Evolutionary conservation across 2,329 filamentous ascomycete genomes (phyloP).

Genomic region (Trichoderma koningiopsis): DNA sequence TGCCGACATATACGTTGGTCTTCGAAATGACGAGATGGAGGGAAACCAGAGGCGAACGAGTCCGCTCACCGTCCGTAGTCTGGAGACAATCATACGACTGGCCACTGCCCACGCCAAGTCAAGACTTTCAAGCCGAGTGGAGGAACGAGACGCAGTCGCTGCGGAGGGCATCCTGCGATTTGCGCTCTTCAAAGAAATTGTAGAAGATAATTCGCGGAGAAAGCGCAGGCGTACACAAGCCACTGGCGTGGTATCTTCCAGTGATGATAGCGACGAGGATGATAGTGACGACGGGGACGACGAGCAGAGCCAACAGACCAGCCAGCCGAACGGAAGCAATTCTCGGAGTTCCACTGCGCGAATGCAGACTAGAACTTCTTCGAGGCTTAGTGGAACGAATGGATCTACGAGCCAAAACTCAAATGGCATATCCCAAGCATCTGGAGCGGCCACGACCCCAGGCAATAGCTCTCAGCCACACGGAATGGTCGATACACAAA

Average conservation of each 20-base stretch:
- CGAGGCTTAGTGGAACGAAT: conserved; percentile 37
- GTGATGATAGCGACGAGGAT: conserved; percentile 60
- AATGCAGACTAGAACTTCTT: conserved; percentile 24
- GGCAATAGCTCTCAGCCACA: conserved; percentile 38
- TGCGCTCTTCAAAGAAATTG: conserved; percentile 94
- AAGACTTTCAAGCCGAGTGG: conserved; percentile 82
- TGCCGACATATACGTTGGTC: conserved; percentile 83
- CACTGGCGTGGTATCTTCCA: conserved; percentile 56
- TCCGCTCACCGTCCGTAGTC: conserved; percentile 92
- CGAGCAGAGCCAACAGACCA: conserved; percentile 61
- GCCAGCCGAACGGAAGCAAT: conserved; percentile 45
- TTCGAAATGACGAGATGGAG: conserved; percentile 94
- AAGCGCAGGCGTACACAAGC: conserved; percentile 73
- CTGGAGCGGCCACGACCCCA: conserved; percentile 37
- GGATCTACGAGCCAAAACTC: not conserved
- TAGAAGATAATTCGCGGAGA: conserved; percentile 77
- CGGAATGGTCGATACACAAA: conserved; percentile 48
- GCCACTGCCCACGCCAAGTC: conserved; percentile 95
- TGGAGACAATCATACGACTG: conserved; percentile 97
- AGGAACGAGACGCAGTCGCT: conserved; percentile 83
- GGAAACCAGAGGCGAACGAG: conserved; percentile 91
- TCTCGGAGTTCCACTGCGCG: conserved; percentile 37
- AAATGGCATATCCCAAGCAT: conserved; percentile 39
- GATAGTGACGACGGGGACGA: conserved; percentile 57
- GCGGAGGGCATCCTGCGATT: conserved; percentile 91